These are phyloP conservation scores for Hypsizygus ulmarius DNA, from an alignment of 1,284 basidiomycete genomes.

Conservation along the genomic window DNA sequence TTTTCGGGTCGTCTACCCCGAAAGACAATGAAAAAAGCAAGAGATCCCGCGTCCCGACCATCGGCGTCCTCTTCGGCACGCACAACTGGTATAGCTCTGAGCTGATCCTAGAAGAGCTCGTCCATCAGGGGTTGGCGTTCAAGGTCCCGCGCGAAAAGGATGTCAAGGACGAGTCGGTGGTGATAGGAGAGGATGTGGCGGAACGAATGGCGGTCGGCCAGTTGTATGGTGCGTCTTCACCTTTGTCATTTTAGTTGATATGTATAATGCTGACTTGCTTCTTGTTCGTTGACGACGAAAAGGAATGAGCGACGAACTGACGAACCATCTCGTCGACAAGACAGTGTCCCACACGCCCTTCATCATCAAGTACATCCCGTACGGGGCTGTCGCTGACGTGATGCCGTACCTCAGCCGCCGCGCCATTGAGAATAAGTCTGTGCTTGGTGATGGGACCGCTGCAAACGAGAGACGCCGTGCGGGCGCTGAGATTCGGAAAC, in stretches of 20 bases:
- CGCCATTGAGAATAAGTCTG: constrained; percentile 71
- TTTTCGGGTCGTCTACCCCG: too few relatives aligned
- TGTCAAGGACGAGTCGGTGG: constrained; percentile 10
- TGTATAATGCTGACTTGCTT: not conserved
- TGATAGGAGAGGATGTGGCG: constrained; percentile 48
- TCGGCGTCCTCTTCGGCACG: constrained; percentile 83
- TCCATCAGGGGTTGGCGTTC: constrained; percentile 51
- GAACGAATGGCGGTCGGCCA: constrained; percentile 80
- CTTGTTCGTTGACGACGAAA: not conserved
- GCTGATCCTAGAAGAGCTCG: constrained; percentile 61
- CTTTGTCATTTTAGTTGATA: too few relatives aligned
- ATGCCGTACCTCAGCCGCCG: constrained; percentile 75
- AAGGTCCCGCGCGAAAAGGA: constrained; percentile 28
- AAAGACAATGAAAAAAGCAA: not conserved
- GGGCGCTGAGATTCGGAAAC: constrained; percentile 46
- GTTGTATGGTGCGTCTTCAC: constrained; percentile 76
- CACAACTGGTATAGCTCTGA: constrained; percentile 76
- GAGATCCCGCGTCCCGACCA: constrained; percentile 30
- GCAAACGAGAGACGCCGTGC: constrained; percentile 52
- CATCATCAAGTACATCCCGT: constrained; percentile 80
- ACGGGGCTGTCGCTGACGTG: constrained; percentile 72
- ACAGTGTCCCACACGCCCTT: constrained; percentile 62
- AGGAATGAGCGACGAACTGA: constrained; percentile 86
- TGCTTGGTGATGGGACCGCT: constrained; percentile 54
- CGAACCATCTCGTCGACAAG: constrained; percentile 61